Conservation (phyloP, 208 protist species). For the Crithidia bombi region DNA sequence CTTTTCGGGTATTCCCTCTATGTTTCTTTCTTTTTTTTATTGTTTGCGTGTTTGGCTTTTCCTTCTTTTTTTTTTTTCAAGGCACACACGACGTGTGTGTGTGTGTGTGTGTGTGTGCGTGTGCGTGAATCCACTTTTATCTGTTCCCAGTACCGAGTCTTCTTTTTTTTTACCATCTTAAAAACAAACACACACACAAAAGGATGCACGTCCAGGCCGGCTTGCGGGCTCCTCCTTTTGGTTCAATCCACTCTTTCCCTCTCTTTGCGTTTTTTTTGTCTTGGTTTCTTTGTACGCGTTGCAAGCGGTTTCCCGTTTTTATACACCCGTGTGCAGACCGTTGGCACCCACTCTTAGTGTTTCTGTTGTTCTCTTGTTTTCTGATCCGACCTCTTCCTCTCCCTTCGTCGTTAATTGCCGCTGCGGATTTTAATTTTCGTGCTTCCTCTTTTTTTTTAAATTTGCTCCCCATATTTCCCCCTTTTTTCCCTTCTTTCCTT, state of each 20-base stretch:
- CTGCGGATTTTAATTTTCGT: not conserved
- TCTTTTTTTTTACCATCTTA: not conserved
- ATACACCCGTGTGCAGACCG: not conserved
- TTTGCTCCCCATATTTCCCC: constrained; percentile 8
- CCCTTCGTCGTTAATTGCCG: not conserved
- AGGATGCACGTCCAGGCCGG: too few species aligned
- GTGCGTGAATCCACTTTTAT: not conserved
- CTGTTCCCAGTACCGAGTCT: not conserved
- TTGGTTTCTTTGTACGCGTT: constrained; percentile 3
- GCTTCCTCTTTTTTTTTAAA: constrained; percentile 3
- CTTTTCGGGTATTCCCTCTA: not conserved
- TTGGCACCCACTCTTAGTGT: not conserved
- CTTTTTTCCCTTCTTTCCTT: constrained; percentile 3
- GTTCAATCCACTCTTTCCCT: not conserved
- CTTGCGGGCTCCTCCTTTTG: too few species aligned
- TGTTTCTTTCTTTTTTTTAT: constrained; percentile 8
- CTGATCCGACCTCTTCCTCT: too few species aligned
- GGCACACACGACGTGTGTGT: constrained; percentile 7
- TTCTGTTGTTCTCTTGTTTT: not conserved
- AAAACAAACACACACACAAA: too few species aligned
- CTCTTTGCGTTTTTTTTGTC: not conserved
- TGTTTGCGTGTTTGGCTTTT: not conserved
- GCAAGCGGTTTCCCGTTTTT: not conserved
- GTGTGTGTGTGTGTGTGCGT: constrained; percentile 1
- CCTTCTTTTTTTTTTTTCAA: not conserved